Conservation (phyloP, 306 rosid species). For the Sesbania bispinosa region DNA sequence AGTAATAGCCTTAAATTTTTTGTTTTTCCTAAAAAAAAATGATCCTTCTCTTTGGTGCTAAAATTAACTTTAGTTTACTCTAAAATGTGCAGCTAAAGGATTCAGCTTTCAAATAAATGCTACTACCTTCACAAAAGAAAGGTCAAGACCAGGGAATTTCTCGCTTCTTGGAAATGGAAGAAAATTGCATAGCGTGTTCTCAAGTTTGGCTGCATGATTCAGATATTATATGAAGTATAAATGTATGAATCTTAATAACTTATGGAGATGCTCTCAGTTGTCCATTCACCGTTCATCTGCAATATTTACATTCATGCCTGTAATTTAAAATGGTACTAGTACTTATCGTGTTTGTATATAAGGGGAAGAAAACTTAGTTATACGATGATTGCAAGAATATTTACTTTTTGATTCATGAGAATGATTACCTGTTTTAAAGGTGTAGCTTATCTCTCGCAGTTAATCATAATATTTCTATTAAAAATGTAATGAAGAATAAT, state of each 20-base stretch:
- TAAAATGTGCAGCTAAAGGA: background rate
- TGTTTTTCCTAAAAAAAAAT: no score
- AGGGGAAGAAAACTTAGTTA: background rate
- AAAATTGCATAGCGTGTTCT: background rate
- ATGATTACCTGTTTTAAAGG: background rate
- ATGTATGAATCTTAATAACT: background rate
- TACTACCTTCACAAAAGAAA: background rate
- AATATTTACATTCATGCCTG: background rate
- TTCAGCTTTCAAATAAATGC: background rate
- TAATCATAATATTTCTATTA: background rate
- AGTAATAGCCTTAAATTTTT: no score
- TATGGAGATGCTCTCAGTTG: background rate
- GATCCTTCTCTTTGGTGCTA: background rate
- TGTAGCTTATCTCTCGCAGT: background rate
- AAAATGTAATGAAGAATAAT: background rate
- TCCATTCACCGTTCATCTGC: background rate
- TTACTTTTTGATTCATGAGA: background rate
- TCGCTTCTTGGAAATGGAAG: background rate
- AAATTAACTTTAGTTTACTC: background rate
- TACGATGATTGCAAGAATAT: background rate
- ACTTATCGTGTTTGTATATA: background rate
- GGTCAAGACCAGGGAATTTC: background rate
- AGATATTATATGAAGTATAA: no score
- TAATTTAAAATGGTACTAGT: background rate
- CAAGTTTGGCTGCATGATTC: constrained; percentile 4